phyloP scores from a whole-genome alignment of 1,284 basidiomycete genomes.

The Bjerkandera adusta region DNA sequence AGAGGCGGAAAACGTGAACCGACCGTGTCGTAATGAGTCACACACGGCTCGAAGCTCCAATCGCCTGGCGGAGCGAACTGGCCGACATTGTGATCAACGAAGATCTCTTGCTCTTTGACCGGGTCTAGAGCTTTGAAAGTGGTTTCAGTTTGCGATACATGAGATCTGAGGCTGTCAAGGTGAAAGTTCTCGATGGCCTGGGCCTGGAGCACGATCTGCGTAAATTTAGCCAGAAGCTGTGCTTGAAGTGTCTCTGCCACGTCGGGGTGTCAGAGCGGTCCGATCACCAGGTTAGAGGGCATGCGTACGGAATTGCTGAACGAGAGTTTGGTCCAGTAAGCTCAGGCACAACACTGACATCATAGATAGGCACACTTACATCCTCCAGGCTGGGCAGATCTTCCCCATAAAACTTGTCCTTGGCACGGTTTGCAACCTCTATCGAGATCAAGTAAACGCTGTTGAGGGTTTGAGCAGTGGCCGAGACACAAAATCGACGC shows the following conservation, averaged over 20 bases:
- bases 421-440: slow-evolving; percentile 63
- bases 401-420: slow-evolving; percentile 65
- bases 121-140: slow-evolving; percentile 52
- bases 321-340: slow-evolving; percentile 12
- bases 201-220: slow-evolving; percentile 51
- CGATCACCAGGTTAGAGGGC: background rate
- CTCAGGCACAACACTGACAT: slow-evolving; percentile 6
- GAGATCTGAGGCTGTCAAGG: slow-evolving; percentile 53
- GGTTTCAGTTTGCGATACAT: slow-evolving; percentile 42
- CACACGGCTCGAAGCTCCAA: slow-evolving; percentile 75
- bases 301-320: slow-evolving; percentile 64
- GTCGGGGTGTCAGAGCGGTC: background rate
- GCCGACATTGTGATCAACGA: slow-evolving; percentile 68
- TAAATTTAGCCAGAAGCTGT: slow-evolving; percentile 53
- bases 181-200: slow-evolving; percentile 57
- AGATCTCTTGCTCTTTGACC: slow-evolving; percentile 62
- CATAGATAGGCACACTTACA: slow-evolving; percentile 57
- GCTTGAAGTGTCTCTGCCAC: slow-evolving; percentile 62
- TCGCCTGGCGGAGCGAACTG: slow-evolving; percentile 62
- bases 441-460: slow-evolving; percentile 74
- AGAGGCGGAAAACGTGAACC: slow-evolving; percentile 21
- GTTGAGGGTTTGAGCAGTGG: background rate
- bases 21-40: slow-evolving; percentile 72
- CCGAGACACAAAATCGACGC: background rate
- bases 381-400: slow-evolving; percentile 70